phyloP scores from a whole-genome alignment of 2,329 filamentous ascomycete species.

The Verticillium nubilum region DNA sequence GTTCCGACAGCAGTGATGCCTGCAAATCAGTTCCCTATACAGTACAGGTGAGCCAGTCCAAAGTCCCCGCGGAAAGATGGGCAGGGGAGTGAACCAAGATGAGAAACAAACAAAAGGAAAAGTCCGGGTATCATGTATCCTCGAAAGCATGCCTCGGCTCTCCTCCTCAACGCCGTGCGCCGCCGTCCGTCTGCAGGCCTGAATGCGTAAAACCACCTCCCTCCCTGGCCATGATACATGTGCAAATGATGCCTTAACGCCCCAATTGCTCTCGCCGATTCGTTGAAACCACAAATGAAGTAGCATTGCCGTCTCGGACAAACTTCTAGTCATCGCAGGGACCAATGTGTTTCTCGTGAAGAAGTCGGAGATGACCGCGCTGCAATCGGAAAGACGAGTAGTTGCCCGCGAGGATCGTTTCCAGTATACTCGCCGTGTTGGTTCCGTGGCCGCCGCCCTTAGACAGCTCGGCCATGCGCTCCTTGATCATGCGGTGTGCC shows the following conservation, averaged over 20 bases:
- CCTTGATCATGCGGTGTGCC: slow-evolving; percentile 52
- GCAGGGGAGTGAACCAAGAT: neutral
- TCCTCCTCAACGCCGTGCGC: neutral
- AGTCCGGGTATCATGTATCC: neutral
- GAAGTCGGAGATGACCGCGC: slow-evolving; percentile 53
- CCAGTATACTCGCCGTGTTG: slow-evolving; percentile 55
- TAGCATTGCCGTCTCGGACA: neutral
- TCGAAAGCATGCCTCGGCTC: neutral
- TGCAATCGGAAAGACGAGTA: slow-evolving; percentile 71
- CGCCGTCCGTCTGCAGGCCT: neutral
- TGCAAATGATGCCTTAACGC: neutral
- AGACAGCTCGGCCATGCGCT: slow-evolving; percentile 50
- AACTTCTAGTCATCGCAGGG: slow-evolving; percentile 21
- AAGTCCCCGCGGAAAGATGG: neutral
- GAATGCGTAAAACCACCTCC: neutral
- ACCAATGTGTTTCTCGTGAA: slow-evolving; percentile 38
- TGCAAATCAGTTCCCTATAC: slow-evolving; percentile 2
- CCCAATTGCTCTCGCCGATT: slow-evolving; percentile 2
- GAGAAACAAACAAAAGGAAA: neutral
- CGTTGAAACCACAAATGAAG: neutral
- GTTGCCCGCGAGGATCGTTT: slow-evolving; percentile 68
- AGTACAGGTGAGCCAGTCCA: neutral
- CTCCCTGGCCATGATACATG: neutral
- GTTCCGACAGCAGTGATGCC: neutral
- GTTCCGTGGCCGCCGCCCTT: slow-evolving; percentile 18